Conservation (phyloP, 495 filamentous ascomycete species). For the Trichoderma orchidacearum region DNA sequence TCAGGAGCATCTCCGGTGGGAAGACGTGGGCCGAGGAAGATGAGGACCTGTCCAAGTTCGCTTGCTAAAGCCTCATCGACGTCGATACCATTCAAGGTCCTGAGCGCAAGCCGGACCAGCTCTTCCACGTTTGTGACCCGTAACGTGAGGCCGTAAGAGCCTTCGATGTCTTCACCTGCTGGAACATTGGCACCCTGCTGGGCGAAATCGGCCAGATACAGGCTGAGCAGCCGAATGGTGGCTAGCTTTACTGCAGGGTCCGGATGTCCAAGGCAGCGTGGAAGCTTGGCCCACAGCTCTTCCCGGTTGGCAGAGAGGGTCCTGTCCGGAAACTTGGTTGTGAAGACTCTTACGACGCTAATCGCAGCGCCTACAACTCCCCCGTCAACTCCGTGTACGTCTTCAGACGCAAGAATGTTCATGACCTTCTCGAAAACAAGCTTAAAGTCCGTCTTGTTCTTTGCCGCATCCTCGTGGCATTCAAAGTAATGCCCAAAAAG, state of each 20-base stretch:
- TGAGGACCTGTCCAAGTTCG: slow-evolving; percentile 61
- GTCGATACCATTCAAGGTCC: slow-evolving; percentile 49
- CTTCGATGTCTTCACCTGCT: slow-evolving; percentile 45
- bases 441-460: slow-evolving; percentile 47
- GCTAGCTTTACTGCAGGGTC: slow-evolving; percentile 66
- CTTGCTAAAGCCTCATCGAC: slow-evolving; percentile 52
- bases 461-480: slow-evolving; percentile 34
- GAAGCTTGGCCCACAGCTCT: slow-evolving; percentile 52
- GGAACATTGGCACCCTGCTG: slow-evolving; percentile 41
- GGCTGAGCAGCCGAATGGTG: slow-evolving; percentile 57
- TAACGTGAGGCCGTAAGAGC: slow-evolving; percentile 59
- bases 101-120: slow-evolving; percentile 48
- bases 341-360: slow-evolving; percentile 51
- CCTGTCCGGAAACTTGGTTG: slow-evolving; percentile 46
- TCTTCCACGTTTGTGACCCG: slow-evolving; percentile 48
- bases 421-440: slow-evolving; percentile 28
- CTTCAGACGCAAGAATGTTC: slow-evolving; percentile 30
- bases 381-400: slow-evolving; percentile 42
- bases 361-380: slow-evolving; percentile 70
- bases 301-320: slow-evolving; percentile 42
- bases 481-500: slow-evolving; percentile 76
- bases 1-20: slow-evolving; percentile 15
- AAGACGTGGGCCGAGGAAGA: slow-evolving; percentile 56
- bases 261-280: slow-evolving; percentile 54
- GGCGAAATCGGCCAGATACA: slow-evolving; percentile 68